Percentiles rank a stretch among this genome's conserved stretches.
Conservation (phyloP, 805 yeast genomes). For the Komagataella mondaviorum region DNA sequence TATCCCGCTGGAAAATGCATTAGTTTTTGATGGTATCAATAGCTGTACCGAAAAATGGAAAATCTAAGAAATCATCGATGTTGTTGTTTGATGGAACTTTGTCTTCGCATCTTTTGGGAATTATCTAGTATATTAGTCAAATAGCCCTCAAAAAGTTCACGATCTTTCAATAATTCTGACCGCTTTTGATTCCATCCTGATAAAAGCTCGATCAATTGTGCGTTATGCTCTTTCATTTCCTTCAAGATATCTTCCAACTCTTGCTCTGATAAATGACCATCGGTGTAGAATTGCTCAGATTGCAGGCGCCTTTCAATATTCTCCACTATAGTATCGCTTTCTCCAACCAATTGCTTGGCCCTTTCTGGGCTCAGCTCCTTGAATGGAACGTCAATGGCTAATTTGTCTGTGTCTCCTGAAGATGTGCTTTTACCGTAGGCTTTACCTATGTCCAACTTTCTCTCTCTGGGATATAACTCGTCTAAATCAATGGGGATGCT, state of each 20-base stretch:
- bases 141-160: slow-evolving; percentile 69
- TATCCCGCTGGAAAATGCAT: slow-evolving; percentile 57
- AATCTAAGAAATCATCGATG: slow-evolving; percentile 2
- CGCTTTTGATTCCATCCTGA: slow-evolving; percentile 39
- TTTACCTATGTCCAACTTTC: neutral
- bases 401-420: slow-evolving; percentile 1
- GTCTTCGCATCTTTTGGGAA: slow-evolving; percentile 63
- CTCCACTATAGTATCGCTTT: slow-evolving; percentile 12
- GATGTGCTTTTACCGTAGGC: slow-evolving; percentile 2
- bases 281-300: slow-evolving; percentile 12
- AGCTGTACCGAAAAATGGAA: slow-evolving; percentile 27
- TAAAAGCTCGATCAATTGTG: slow-evolving; percentile 16
- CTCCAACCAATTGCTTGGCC: slow-evolving; percentile 10
- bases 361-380: slow-evolving; percentile 14
- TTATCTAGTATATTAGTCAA: slow-evolving; percentile 86
- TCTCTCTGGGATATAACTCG: slow-evolving; percentile 24
- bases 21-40: slow-evolving; percentile 60
- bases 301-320: slow-evolving; percentile 10
- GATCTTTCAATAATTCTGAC: slow-evolving; percentile 42
- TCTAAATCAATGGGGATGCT: slow-evolving; percentile 68
- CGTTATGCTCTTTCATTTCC: slow-evolving; percentile 23
- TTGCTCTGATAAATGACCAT: slow-evolving; percentile 15
- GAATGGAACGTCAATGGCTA: slow-evolving; percentile 3
- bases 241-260: slow-evolving; percentile 24
- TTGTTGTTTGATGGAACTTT: neutral